Conservation (phyloP, 1,284 basidiomycete genomes). For the Athelia psychrophila region DNA sequence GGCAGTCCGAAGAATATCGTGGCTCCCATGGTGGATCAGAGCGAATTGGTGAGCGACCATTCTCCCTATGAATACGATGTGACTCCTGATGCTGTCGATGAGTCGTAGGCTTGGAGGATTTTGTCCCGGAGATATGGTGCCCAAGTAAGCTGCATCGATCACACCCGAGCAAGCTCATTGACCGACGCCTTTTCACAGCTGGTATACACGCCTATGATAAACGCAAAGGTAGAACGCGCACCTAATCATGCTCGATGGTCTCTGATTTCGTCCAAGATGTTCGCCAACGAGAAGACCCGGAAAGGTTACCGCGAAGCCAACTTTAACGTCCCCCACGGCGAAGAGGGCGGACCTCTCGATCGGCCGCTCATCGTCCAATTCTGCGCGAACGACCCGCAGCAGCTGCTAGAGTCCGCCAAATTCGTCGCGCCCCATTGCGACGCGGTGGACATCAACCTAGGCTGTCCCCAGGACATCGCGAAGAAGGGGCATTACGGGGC, state of each 20-base stretch:
- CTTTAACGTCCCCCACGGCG: slow-evolving; percentile 68
- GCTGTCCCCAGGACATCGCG: slow-evolving; percentile 97
- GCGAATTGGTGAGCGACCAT: slow-evolving; percentile 73
- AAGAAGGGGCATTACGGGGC: slow-evolving; percentile 85
- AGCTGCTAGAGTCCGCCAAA: slow-evolving; percentile 74
- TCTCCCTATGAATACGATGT: not conserved
- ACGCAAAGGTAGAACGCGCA: slow-evolving; percentile 68
- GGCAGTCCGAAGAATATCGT: slow-evolving; percentile 87
- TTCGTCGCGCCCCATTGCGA: slow-evolving; percentile 78
- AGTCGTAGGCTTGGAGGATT: slow-evolving; percentile 80
- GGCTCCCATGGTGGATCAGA: slow-evolving; percentile 98
- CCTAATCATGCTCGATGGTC: not conserved
- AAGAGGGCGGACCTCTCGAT: slow-evolving; percentile 68
- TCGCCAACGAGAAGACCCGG: slow-evolving; percentile 49
- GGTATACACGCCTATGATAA: slow-evolving; percentile 97
- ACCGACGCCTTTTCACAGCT: slow-evolving; percentile 42
- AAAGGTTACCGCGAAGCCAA: slow-evolving; percentile 56
- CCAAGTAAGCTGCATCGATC: slow-evolving; percentile 44
- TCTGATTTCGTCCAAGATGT: slow-evolving; percentile 50
- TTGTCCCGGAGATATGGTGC: slow-evolving; percentile 86
- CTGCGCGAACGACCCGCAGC: slow-evolving; percentile 86
- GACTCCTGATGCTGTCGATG: slow-evolving; percentile 4
- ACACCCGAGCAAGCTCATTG: not conserved
- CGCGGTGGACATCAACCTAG: slow-evolving; percentile 93
- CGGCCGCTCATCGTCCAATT: slow-evolving; percentile 93